These are phyloP conservation scores for Euphorbia corollata DNA, from an alignment of 441 rosid species.

Conservation along the genomic window DNA sequence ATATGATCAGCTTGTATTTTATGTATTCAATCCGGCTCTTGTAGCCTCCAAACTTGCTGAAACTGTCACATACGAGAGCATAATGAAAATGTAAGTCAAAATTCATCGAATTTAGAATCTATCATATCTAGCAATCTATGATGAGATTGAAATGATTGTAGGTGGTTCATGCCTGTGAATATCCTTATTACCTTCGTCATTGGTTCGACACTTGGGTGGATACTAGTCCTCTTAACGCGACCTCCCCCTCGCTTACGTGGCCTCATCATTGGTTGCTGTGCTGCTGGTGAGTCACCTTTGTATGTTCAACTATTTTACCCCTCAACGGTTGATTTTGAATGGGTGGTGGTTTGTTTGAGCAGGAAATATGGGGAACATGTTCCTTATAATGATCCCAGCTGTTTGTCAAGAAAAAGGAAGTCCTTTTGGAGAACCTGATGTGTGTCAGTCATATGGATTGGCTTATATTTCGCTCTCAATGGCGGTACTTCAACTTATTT, in stretches of 20 bases:
- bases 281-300: conserved; percentile 47
- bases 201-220: conserved; percentile 74
- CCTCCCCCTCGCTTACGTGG: conserved; percentile 61
- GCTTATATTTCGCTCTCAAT: conserved; percentile 73
- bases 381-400: conserved; percentile 72
- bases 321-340: neutral
- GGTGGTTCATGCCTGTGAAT: conserved; percentile 95
- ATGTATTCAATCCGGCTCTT: conserved; percentile 52
- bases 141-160: conserved; percentile 11
- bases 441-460: conserved; percentile 50
- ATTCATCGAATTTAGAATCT: neutral
- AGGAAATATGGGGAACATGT: conserved; percentile 82
- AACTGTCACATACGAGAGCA: conserved; percentile 41
- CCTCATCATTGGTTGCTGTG: conserved; percentile 69
- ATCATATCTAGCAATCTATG: neutral
- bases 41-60: conserved; percentile 37
- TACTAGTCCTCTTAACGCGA: conserved; percentile 49
- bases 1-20: conserved; percentile 40
- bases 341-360: no score
- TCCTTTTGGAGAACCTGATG: conserved; percentile 61
- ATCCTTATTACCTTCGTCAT: conserved; percentile 56
- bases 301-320: neutral
- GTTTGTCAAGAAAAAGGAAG: conserved; percentile 73
- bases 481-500: conserved; percentile 44
- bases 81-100: conserved; percentile 36